Percentiles rank a stretch among this genome's conserved stretches.
Evolutionary conservation across 192 early-diverging fungal species (phyloP).

Genomic region (Coemansia guatemalensis): DNA sequence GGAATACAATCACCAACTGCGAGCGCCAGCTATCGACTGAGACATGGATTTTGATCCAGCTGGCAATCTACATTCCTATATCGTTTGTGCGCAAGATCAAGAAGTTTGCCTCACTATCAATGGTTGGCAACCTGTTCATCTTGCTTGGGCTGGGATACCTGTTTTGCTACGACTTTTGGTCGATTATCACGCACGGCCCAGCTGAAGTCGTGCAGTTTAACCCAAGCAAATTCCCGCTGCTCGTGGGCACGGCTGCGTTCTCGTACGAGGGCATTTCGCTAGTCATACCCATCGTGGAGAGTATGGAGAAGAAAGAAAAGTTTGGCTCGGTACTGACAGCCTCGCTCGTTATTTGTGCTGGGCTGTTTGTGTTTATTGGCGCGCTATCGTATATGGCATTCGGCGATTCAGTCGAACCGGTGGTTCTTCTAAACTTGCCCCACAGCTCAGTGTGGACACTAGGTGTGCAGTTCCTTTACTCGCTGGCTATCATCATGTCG

Average conservation of each 20-base stretch:
- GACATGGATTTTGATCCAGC: constrained; percentile 75
- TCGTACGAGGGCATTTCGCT: constrained; percentile 89
- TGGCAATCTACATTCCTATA: constrained; percentile 76
- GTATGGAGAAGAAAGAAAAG: constrained; percentile 89
- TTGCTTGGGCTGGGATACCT: constrained; percentile 83
- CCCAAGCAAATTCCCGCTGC: constrained; percentile 75
- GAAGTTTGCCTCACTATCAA: constrained; percentile 78
- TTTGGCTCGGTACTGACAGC: constrained; percentile 81
- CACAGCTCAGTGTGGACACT: constrained; percentile 61
- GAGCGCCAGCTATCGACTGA: constrained; percentile 59
- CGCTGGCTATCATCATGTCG: constrained; percentile 89
- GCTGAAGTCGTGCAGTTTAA: constrained; percentile 80
- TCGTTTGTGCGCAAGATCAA: constrained; percentile 92
- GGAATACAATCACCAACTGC: constrained; percentile 71
- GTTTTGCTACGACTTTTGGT: constrained; percentile 76
- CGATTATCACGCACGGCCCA: constrained; percentile 61
- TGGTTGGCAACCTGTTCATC: constrained; percentile 93
- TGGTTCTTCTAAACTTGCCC: constrained; percentile 88
- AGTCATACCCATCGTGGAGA: constrained; percentile 69
- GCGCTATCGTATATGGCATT: constrained; percentile 83
- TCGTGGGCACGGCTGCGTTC: constrained; percentile 94
- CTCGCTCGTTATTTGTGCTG: constrained; percentile 75
- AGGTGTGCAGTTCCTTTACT: constrained; percentile 81
- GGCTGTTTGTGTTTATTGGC: constrained; percentile 79
- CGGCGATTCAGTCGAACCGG: constrained; percentile 79